Conservation (phyloP, 495 filamentous ascomycete species). For the Cercophora sp. region DNA sequence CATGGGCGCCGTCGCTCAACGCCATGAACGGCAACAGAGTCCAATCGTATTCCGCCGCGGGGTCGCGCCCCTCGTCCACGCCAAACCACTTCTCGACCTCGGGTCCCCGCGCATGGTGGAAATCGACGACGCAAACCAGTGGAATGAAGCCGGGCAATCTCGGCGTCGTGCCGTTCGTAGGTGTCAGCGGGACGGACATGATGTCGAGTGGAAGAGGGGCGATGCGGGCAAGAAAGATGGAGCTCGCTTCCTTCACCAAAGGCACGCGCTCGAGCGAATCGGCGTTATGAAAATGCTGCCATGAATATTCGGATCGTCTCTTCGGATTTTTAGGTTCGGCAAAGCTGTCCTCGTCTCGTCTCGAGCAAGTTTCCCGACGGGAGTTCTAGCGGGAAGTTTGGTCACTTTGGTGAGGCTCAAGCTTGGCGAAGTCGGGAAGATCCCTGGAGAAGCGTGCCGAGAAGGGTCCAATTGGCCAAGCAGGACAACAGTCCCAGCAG, state of each 20-base stretch:
- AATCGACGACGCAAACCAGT: slow-evolving; percentile 87
- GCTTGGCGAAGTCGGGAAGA: background rate
- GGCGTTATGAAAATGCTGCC: slow-evolving; percentile 11
- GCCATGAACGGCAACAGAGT: slow-evolving; percentile 93
- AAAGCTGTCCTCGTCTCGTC: background rate
- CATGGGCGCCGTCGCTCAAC: slow-evolving; percentile 91
- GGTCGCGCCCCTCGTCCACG: slow-evolving; percentile 70
- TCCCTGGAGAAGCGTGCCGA: background rate
- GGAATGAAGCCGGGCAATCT: slow-evolving; percentile 43
- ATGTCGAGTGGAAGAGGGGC: background rate
- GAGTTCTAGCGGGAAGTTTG: background rate
- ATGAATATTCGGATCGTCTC: slow-evolving; percentile 6
- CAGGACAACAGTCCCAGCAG: slow-evolving; percentile 5
- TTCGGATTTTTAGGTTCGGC: background rate
- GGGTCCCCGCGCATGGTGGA: slow-evolving; percentile 94
- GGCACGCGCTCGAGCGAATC: slow-evolving; percentile 4
- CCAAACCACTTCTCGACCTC: slow-evolving; percentile 93
- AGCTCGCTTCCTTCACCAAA: background rate
- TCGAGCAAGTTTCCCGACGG: background rate
- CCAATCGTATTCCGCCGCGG: slow-evolving; percentile 87
- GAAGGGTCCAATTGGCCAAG: slow-evolving; percentile 14
- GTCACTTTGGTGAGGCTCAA: background rate
- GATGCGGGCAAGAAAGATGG: background rate
- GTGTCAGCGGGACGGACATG: slow-evolving; percentile 27
- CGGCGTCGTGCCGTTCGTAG: slow-evolving; percentile 17